These are phyloP conservation scores for Boletus reticuloceps DNA, from an alignment of 768 basidiomycete species.

Conservation along the genomic window DNA sequence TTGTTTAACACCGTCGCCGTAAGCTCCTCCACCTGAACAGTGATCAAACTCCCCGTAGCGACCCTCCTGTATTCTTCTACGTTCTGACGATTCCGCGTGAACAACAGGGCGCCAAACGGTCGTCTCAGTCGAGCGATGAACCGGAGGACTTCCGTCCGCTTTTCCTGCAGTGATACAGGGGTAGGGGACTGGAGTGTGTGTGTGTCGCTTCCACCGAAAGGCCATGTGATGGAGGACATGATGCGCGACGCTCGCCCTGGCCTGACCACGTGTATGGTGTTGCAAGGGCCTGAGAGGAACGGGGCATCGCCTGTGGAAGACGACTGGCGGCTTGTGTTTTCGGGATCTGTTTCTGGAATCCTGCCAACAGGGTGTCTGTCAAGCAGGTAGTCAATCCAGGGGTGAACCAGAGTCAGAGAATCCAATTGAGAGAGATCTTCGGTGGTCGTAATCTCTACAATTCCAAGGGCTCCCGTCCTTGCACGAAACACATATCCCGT, in stretches of 20 bases:
- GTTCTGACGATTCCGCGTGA: neutral
- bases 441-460: conserved; percentile 3
- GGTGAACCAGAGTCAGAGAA: neutral
- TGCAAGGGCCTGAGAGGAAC: too few relatives aligned
- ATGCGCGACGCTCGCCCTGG: neutral
- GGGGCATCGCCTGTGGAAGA: neutral
- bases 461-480: neutral
- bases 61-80: conserved; percentile 8
- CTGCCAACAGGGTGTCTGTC: neutral
- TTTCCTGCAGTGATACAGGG: neutral
- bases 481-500: neutral
- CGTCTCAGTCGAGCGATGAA: neutral
- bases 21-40: conserved; percentile 3
- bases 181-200: neutral
- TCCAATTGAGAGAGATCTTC: neutral
- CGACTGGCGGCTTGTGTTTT: neutral
- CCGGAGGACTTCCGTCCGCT: neutral
- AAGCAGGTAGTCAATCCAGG: conserved; percentile 8
- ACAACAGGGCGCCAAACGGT: neutral
- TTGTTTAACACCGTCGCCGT: neutral
- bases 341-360: neutral
- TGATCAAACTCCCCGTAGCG: conserved; percentile 6
- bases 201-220: neutral
- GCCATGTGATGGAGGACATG: neutral
- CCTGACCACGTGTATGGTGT: neutral